Base-by-base conservation (phyloP, 2,329 filamentous ascomycete genomes). In the Fusarium irregulare region DNA sequence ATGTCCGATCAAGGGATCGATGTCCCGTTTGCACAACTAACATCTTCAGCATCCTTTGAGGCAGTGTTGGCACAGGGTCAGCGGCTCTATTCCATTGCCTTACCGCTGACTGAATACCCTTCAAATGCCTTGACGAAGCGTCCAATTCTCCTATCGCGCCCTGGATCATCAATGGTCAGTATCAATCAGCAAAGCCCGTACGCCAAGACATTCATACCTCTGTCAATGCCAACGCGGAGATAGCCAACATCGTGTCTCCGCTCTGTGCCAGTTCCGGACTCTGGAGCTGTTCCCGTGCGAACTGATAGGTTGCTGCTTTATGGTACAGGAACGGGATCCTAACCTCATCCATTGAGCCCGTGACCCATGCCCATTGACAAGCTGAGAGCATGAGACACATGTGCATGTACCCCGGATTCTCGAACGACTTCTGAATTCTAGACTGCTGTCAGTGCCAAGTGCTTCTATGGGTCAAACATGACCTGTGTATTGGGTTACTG, bases 301-400 rank as follows among this genome's bases (percentile, higher is more conserved):
- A 84, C 56, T 81, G 80, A 72, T 84, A 84, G 13, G 83, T 83
- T 49, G 83, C 81, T 27, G 82, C 77, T 67, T 84, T 84, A 72
- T 83, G 82, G 60, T 84, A 82, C 54, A 83, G 77, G 67, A 83
- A 83, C 13, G 82, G 81, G 23, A 83, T 76, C 68, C 80, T 79
- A 68, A 83, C 82, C 54, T 81, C 78, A 55, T 83, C 82, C 70
- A 82, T 79, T 54, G 82, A 82, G 30, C 82, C 82, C 4, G 80
- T 83, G 47, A 81, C 79, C 82, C 82, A 84, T 25, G 81, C 80
- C 81, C 81, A 83, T 54, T 84, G 82, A 54, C 82, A 79, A 25
- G 81, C 80, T 21, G 82, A 83, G 66, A 84, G 77, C 66, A 83
- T 79, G 49, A 84, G 72, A 25, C 82, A 82, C 67, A 81, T 82